These are phyloP conservation scores for Closterium sp. DNA, from an alignment of 139 green algal species.

Conservation along the genomic window DNA sequence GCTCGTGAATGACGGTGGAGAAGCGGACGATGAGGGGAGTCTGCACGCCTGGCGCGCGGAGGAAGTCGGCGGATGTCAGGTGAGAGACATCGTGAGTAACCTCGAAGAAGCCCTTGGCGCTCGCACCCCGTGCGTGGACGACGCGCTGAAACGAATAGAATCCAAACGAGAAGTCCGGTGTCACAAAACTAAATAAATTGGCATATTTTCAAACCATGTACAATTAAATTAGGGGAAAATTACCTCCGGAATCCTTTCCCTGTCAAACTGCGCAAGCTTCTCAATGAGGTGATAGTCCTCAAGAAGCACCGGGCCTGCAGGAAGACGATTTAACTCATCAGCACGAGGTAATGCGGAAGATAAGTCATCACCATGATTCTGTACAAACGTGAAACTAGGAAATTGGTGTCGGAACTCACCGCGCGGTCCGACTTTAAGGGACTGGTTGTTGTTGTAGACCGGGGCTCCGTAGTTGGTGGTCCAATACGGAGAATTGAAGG, in stretches of 20 bases:
- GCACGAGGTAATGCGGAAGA: background rate
- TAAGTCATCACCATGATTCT: too few relatives aligned
- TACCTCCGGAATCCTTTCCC: slow-evolving; percentile 90
- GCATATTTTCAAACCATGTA: background rate
- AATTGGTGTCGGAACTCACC: slow-evolving; percentile 39
- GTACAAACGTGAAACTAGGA: background rate
- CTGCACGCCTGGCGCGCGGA: slow-evolving; percentile 87
- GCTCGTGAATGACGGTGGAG: slow-evolving; percentile 86
- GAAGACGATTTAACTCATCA: background rate
- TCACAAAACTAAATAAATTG: background rate
- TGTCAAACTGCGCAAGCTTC: slow-evolving; percentile 94
- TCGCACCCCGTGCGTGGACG: slow-evolving; percentile 88
- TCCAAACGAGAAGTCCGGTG: background rate
- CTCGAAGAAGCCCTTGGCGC: slow-evolving; percentile 97
- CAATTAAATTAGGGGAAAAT: background rate
- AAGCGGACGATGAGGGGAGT: slow-evolving; percentile 93
- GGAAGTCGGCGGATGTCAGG: slow-evolving; percentile 91
- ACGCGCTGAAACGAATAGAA: slow-evolving; percentile 57
- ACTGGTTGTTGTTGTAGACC: slow-evolving; percentile 94
- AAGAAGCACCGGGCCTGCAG: slow-evolving; percentile 63
- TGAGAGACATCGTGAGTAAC: slow-evolving; percentile 93
- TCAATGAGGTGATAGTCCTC: slow-evolving; percentile 94
- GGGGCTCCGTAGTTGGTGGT: slow-evolving; percentile 89
- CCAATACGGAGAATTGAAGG: slow-evolving; percentile 67
- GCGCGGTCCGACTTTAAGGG: slow-evolving; percentile 69